Evolutionary conservation across 192 early-diverging fungal genomes (phyloP).

Genomic region (Coemansia sp.): DNA sequence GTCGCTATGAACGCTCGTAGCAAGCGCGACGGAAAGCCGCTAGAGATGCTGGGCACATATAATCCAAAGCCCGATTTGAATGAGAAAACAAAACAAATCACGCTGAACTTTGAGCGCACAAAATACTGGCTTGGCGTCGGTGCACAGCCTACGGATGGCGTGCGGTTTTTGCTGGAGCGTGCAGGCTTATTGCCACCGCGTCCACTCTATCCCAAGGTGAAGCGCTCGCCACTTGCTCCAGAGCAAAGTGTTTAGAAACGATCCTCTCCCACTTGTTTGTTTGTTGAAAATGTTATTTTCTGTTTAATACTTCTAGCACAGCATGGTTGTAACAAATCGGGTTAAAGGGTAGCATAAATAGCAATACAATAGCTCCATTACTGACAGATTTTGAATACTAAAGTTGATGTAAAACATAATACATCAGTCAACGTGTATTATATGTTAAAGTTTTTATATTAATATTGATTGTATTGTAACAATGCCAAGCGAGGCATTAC

Average conservation of each 20-base stretch:
- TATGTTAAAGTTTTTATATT: not conserved
- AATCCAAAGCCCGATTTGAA: slow-evolving; percentile 76
- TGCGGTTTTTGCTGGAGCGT: slow-evolving; percentile 77
- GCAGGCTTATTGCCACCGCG: slow-evolving; percentile 50
- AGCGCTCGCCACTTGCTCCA: slow-evolving; percentile 22
- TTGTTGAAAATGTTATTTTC: too few relatives aligned
- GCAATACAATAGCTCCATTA: too few relatives aligned
- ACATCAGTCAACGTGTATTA: not conserved
- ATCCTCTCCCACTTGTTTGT: not conserved
- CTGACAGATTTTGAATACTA: too few relatives aligned
- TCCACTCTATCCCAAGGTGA: slow-evolving; percentile 41
- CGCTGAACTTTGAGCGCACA: slow-evolving; percentile 82
- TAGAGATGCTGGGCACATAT: slow-evolving; percentile 91
- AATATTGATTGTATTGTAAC: not conserved
- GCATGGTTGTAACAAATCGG: too few relatives aligned
- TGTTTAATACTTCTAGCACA: too few relatives aligned
- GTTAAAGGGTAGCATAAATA: too few relatives aligned
- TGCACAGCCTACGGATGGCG: slow-evolving; percentile 91
- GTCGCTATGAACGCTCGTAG: slow-evolving; percentile 83
- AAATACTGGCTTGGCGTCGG: slow-evolving; percentile 98
- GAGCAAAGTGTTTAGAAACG: not conserved
- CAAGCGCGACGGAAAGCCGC: slow-evolving; percentile 81
- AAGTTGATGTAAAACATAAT: too few relatives aligned
- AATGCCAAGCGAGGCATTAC: not conserved
- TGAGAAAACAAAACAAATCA: slow-evolving; percentile 78